Base-by-base conservation (phyloP, 331 rosid genomes). In the Acacia concinna region DNA sequence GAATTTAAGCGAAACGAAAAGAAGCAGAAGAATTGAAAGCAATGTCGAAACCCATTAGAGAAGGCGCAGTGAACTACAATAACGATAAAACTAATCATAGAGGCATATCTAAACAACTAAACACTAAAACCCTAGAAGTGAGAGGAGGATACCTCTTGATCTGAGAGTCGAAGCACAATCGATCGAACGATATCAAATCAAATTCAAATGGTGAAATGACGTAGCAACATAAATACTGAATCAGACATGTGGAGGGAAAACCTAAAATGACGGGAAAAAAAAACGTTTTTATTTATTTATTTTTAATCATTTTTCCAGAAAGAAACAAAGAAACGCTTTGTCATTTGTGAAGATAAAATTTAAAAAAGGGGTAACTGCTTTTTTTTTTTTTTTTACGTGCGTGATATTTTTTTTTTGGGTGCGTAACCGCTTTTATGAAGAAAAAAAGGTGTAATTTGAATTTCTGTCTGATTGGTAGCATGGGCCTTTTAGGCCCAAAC, bases 201-300 rank as follows among this genome's bases (percentile, higher is more conserved):
- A 60, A 77, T 62, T 69, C 37, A 52, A 73, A 73, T 7, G 51
- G 25, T 25, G 8, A 47, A 67, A 62, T 11, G 64, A 57, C 30
- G 28, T 8, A 47, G 77, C 13, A 11, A 30, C 21, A 28, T 23
- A 30, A 40, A 34, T 73, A 51, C 18, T 49, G 17, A 21, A 28
- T 5, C n/a, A 15, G 62, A 74, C 67, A 74, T 25, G 80, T 76
- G 83, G 89, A 81, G 91, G 88, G 87, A 85, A 84, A 83, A 74
- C 23, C 74, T 72, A 79, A 78, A 74, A 78, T 21, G 57, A 49
- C 41, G 3, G 8, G 12, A 62, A 43, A 40, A 12, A 6, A 37
- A 67, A 67, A 11, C 25, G 23, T 20, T 72, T 73, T 11, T 4
- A 38, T 38, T 38, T 38, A 8, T 49, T 56, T 3, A 1, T 56